These are phyloP conservation scores for Citrus unshiu DNA, from an alignment of 345 rosid species.

Conservation along the genomic window DNA sequence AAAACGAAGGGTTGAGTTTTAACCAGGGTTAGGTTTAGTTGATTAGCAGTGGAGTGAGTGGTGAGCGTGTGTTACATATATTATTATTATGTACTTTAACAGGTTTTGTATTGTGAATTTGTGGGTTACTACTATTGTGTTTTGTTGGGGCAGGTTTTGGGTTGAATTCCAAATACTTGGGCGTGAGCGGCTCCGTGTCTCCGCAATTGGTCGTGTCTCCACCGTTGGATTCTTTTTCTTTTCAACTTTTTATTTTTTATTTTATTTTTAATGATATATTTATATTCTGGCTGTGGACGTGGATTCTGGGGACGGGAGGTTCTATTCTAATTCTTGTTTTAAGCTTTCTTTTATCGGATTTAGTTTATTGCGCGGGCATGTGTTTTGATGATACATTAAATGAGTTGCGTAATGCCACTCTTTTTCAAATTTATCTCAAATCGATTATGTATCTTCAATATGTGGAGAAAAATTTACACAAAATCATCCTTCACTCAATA, in stretches of 20 bases:
- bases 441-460: too few relatives aligned
- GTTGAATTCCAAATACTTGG: conserved; percentile 77
- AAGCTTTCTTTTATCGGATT: neutral
- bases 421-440: too few relatives aligned
- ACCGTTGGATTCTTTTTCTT: conserved; percentile 51
- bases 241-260: too few relatives aligned
- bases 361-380: neutral
- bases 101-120: neutral
- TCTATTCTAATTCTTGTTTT: too few relatives aligned
- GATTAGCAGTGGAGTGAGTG: neutral
- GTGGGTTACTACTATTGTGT: neutral
- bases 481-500: too few relatives aligned
- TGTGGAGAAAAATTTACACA: neutral
- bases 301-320: too few relatives aligned
- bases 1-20: neutral
- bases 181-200: conserved; percentile 91
- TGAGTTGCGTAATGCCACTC: too few relatives aligned
- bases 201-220: conserved; percentile 77
- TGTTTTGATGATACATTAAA: neutral
- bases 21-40: conserved; percentile 32
- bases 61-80: too few relatives aligned
- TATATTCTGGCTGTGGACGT: too few relatives aligned
- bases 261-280: too few relatives aligned
- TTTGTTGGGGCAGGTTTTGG: conserved; percentile 10
- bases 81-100: too few relatives aligned